Percentiles rank a stretch among this genome's conserved stretches.
Evolutionary conservation across 176 grass and related monocot species (phyloP).

Genomic region (Bromus sterilis): DNA sequence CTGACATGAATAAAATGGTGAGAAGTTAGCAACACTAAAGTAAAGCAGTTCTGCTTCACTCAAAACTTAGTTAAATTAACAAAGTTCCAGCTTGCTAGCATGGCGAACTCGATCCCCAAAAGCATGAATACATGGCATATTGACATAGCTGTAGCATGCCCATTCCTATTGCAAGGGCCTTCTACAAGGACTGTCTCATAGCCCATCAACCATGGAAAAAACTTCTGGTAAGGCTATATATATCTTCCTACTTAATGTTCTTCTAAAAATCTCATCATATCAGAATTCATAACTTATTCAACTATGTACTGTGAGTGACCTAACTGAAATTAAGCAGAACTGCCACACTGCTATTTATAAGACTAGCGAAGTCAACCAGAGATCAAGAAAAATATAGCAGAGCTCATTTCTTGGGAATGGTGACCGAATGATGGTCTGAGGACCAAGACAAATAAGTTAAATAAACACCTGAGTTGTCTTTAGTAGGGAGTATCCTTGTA

Average conservation of each 20-base stretch:
- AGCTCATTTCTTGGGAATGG: background rate
- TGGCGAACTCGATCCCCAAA: background rate
- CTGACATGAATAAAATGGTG: constrained; percentile 26
- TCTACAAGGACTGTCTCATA: background rate
- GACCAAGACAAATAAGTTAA: background rate
- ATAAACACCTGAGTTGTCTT: constrained; percentile 86
- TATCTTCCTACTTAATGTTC: background rate
- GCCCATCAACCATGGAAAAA: background rate
- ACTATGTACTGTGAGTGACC: background rate
- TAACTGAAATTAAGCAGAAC: background rate
- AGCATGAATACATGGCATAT: background rate
- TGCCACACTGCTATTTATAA: background rate
- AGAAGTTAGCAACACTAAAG: background rate
- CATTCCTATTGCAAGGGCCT: background rate
- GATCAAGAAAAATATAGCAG: background rate
- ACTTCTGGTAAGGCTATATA: background rate
- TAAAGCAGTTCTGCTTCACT: background rate
- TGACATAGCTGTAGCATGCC: background rate
- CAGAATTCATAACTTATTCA: background rate
- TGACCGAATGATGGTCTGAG: background rate
- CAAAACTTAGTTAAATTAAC: background rate
- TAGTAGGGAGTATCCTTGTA: constrained; percentile 70
- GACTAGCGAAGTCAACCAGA: background rate
- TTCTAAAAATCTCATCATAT: background rate
- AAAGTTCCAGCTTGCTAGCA: background rate